Percentiles rank a stretch among this genome's conserved stretches.
Evolutionary conservation across 2,329 filamentous ascomycete genomes (phyloP).

Genomic region (Mollisiaceae sp.): DNA sequence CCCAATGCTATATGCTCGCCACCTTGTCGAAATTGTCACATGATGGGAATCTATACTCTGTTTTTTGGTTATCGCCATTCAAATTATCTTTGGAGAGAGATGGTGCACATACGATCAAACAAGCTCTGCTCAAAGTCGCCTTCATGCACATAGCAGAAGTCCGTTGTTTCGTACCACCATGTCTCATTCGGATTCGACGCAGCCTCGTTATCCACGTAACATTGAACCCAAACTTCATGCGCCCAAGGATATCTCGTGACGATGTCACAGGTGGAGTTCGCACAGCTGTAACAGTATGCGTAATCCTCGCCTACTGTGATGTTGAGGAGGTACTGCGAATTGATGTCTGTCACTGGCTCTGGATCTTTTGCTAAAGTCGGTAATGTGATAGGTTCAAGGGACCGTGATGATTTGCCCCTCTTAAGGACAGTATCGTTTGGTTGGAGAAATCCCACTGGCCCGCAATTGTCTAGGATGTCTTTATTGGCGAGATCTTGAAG

Average conservation of each 20-base stretch:
- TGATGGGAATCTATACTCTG: neutral
- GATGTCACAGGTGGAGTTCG: constrained; percentile 10
- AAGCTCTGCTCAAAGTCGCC: constrained; percentile 31
- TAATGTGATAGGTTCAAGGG: constrained; percentile 4
- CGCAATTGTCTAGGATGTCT: constrained; percentile 32
- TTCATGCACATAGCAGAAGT: constrained; percentile 34
- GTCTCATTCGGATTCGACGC: constrained; percentile 16
- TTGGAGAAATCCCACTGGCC: constrained; percentile 32
- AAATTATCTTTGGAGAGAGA: neutral
- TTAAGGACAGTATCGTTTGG: constrained; percentile 24
- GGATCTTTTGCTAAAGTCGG: neutral
- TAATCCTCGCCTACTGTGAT: constrained; percentile 33
- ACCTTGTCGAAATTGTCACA: no score
- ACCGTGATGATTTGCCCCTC: neutral
- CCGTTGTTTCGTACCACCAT: constrained; percentile 32
- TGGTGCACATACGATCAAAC: constrained; percentile 27
- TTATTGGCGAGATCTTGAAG: constrained; percentile 23
- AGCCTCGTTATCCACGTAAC: constrained; percentile 9
- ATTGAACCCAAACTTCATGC: constrained; percentile 22
- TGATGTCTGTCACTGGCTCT: constrained; percentile 12
- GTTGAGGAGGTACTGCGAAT: constrained; percentile 26
- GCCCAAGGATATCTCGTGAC: constrained; percentile 20
- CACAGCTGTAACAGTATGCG: constrained; percentile 24
- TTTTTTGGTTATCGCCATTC: neutral
- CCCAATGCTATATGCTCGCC: no score